phyloP scores from a whole-genome alignment of 2,329 filamentous ascomycete genomes.

The Microdochium paspali region DNA sequence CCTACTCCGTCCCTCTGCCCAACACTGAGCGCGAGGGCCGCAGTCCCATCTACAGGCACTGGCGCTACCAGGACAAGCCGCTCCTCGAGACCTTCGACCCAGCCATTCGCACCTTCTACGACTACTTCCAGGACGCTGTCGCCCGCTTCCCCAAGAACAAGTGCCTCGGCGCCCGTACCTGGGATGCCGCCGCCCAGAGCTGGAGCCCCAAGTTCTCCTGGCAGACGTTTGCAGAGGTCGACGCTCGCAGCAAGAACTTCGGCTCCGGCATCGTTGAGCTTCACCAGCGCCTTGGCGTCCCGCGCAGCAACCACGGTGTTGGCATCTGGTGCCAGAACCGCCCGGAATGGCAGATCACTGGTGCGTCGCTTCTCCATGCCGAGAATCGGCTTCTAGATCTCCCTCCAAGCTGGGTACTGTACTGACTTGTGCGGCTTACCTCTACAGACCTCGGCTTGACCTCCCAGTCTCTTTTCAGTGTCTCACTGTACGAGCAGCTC shows the following conservation, averaged over 20 bases:
- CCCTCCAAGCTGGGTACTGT: neutral
- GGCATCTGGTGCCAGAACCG: slow-evolving; percentile 84
- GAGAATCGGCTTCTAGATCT: too few relatives aligned
- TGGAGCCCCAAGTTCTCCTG: slow-evolving; percentile 71
- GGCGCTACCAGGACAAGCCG: slow-evolving; percentile 61
- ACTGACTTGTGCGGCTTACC: slow-evolving; percentile 5
- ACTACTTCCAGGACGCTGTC: slow-evolving; percentile 65
- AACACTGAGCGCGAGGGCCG: slow-evolving; percentile 66
- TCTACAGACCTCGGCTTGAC: slow-evolving; percentile 68
- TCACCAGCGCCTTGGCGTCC: slow-evolving; percentile 62
- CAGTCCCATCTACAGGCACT: slow-evolving; percentile 74
- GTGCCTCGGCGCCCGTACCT: slow-evolving; percentile 74
- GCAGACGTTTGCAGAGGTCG: slow-evolving; percentile 75
- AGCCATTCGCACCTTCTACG: slow-evolving; percentile 61
- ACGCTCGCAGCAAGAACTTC: slow-evolving; percentile 70
- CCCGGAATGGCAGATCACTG: slow-evolving; percentile 80
- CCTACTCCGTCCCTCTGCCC: slow-evolving; percentile 70
- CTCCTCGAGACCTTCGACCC: slow-evolving; percentile 67
- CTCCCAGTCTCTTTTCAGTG: slow-evolving; percentile 79
- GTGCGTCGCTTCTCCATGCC: slow-evolving; percentile 27
- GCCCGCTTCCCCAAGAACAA: slow-evolving; percentile 54
- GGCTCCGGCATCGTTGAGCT: slow-evolving; percentile 80
- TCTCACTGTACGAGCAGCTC: slow-evolving; percentile 94
- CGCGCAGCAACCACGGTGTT: slow-evolving; percentile 59
- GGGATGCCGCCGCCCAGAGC: slow-evolving; percentile 62